Conservation (phyloP, 148 eudicot genomes). For the Camellia lanceoleosa region DNA sequence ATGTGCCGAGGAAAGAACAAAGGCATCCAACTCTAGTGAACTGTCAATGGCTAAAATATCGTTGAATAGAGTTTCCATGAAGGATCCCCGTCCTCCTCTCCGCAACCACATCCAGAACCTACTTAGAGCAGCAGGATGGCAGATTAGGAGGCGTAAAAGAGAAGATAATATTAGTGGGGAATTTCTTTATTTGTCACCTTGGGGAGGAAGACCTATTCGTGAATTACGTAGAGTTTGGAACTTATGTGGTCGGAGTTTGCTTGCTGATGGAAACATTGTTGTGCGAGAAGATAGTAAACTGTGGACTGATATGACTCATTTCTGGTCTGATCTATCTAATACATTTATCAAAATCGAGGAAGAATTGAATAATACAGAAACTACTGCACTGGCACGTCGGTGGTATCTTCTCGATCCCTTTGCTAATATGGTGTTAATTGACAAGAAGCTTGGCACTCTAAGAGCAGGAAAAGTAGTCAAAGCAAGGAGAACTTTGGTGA, state of each 20-base stretch:
- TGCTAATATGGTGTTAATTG: constrained; percentile 67
- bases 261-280: constrained; percentile 29
- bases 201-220: constrained; percentile 64
- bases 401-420: constrained; percentile 90
- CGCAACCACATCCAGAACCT: constrained; percentile 56
- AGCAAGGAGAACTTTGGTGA: constrained; percentile 44
- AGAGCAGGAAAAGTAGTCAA: constrained; percentile 56
- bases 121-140: constrained; percentile 75
- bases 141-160: constrained; percentile 64
- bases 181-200: constrained; percentile 62
- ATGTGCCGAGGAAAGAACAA: constrained; percentile 32
- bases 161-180: constrained; percentile 52
- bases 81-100: constrained; percentile 64
- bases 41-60: constrained; percentile 35
- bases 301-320: constrained; percentile 55
- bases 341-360: constrained; percentile 50
- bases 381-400: constrained; percentile 43
- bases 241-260: constrained; percentile 60
- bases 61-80: constrained; percentile 37
- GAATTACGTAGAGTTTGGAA: constrained; percentile 75
- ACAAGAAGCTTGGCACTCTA: constrained; percentile 56
- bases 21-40: constrained; percentile 33
- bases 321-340: constrained; percentile 58
- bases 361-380: constrained; percentile 40
- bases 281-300: constrained; percentile 34